Conservation (phyloP, 179 eudicot species). For the Corrigiola litoralis region DNA sequence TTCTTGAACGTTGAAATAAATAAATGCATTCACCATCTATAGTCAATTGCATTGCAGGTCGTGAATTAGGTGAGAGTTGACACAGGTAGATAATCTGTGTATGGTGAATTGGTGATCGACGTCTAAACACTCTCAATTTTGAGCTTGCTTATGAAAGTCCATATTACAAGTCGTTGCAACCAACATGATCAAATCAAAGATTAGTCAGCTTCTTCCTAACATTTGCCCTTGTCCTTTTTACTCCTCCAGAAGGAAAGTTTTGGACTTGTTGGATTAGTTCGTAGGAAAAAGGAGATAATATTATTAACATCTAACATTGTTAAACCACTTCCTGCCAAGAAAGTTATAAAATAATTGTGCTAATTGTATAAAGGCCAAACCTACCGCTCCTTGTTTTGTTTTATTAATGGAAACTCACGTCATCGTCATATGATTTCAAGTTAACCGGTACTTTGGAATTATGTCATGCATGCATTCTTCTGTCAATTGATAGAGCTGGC, state of each 20-base stretch:
- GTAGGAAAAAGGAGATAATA: neutral
- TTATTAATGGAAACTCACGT: neutral
- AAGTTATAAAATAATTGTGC: neutral
- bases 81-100: neutral
- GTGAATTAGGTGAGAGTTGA: neutral
- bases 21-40: neutral
- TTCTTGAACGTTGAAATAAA: too few species aligned
- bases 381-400: slow-evolving; percentile 8
- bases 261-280: slow-evolving; percentile 20
- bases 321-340: slow-evolving; percentile 22
- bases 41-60: neutral
- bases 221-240: slow-evolving; percentile 4
- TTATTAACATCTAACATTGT: slow-evolving; percentile 4
- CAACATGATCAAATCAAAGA: neutral
- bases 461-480: neutral
- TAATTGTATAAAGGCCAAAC: slow-evolving; percentile 6
- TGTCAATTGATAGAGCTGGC: slow-evolving; percentile 1
- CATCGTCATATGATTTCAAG: neutral
- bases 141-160: neutral
- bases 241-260: neutral
- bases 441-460: too few species aligned
- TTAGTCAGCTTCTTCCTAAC: slow-evolving; percentile 13
- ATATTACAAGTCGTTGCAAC: slow-evolving; percentile 15
- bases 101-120: slow-evolving; percentile 19
- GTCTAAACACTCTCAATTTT: neutral